Base-by-base conservation (phyloP, 768 basidiomycete genomes). In the Tricholoma matsutake region DNA sequence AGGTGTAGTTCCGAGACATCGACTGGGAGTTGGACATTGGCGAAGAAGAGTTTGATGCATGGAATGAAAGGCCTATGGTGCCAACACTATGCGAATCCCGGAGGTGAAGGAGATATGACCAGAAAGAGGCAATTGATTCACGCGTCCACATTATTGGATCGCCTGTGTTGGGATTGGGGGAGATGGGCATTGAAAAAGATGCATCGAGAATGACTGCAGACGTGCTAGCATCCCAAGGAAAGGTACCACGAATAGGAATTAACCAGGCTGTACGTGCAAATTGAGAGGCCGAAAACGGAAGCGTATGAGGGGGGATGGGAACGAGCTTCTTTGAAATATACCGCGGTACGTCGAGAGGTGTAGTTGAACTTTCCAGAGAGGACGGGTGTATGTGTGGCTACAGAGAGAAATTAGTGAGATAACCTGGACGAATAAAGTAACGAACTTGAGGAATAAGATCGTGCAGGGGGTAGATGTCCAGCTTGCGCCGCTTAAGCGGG, bases 261-360 rank as follows among this genome's bases (percentile, higher is more conserved):
- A 86, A 65, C 86, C 86, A 87, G 7, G 82, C 80, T 53, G 72
- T 73, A 54, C 84, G 81, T 54, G 75, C 65, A 64, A 76, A 78
- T 28, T 67, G 68, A 28, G 63, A 58, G 18, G 71, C 64, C 7
- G 64, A 53, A 65, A 73, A 41, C 63, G 70, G 64, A 32, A 65
- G 67, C 5, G 61, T 67, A 63, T 75, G 73, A 25, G 77, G 75
- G 22, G 75, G 56, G 49, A 84, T 71, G 29, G 78, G 75, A 6
- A 69, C 68, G 0, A 79, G 78, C 49, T 55, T 66, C 1, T 67
- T 61, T 65, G 76, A 79, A 8, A 61, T 67, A 63, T 78, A 84
- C 14, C 71, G 64, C 7, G 63, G 67, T 16, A 73, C 63, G 25
- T 65, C 66, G 28, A 61, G 58, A 20, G 72, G 65, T 8, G 68